Conservation (phyloP, 331 rosid genomes). For the Phaseolus coccineus region DNA sequence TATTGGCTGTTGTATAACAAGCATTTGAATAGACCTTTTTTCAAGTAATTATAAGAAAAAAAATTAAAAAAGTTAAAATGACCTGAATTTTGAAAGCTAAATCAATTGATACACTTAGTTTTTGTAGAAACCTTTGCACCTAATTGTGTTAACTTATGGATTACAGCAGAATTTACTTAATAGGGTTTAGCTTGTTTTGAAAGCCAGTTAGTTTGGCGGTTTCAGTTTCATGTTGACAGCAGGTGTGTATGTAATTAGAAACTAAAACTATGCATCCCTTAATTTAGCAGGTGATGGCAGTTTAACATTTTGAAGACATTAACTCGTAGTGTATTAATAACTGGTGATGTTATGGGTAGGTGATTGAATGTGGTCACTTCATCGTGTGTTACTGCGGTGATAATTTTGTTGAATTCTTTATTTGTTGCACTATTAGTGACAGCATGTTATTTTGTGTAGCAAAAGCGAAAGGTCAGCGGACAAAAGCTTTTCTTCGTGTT, state of each 20-base stretch:
- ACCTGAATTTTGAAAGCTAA: neutral
- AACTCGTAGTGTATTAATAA: neutral
- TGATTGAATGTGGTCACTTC: slow-evolving; percentile 33
- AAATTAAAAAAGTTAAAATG: neutral
- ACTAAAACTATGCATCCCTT: neutral
- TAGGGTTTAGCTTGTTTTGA: neutral
- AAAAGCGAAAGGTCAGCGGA: slow-evolving; percentile 69
- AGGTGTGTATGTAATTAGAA: neutral
- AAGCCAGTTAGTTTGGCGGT: slow-evolving; percentile 17
- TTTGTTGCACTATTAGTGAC: slow-evolving; percentile 44
- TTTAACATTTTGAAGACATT: slow-evolving; percentile 26
- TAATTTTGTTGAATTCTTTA: slow-evolving; percentile 34
- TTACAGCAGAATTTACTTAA: neutral
- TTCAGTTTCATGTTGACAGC: slow-evolving; percentile 1
- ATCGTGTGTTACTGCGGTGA: slow-evolving; percentile 15
- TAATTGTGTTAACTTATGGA: neutral
- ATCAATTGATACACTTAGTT: neutral
- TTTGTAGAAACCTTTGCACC: neutral
- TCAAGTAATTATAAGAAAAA: neutral
- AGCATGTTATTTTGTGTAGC: slow-evolving; percentile 60
- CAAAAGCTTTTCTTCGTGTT: slow-evolving; percentile 95
- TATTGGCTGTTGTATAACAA: neutral
- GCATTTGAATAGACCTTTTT: neutral
- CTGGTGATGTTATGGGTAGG: slow-evolving; percentile 9
- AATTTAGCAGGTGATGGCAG: neutral